phyloP scores from a whole-genome alignment of 306 rosid genomes.

The Mimosa bimucronata region DNA sequence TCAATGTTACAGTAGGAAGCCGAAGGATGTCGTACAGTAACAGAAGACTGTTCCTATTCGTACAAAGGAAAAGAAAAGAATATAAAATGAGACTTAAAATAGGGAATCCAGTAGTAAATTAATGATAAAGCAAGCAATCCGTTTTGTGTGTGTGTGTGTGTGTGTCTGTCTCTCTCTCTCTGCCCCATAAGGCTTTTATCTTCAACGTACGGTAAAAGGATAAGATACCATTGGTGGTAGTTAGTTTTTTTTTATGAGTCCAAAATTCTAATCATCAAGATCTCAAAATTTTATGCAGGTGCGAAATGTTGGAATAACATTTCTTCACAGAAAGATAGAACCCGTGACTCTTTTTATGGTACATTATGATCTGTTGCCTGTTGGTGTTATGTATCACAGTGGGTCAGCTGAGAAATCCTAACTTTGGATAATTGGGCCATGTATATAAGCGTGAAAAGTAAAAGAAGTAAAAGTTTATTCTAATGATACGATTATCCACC shows the following conservation, averaged over 20 bases:
- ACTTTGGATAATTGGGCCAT: slow-evolving; percentile 24
- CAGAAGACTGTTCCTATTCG: slow-evolving; percentile 37
- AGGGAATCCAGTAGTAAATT: neutral
- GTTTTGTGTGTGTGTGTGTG: neutral
- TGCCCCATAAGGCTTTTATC: slow-evolving; percentile 4
- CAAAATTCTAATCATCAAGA: neutral
- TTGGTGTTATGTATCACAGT: slow-evolving; percentile 33
- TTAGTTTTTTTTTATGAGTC: neutral
- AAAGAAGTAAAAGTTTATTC: slow-evolving; percentile 8
- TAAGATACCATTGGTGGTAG: slow-evolving; percentile 1
- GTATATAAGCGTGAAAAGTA: slow-evolving; percentile 3
- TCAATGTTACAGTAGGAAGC: slow-evolving; percentile 3
- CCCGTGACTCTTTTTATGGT: slow-evolving; percentile 59
- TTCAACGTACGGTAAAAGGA: slow-evolving; percentile 19
- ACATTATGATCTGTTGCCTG: slow-evolving; percentile 46
- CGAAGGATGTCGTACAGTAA: slow-evolving; percentile 26
- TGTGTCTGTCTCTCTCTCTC: neutral
- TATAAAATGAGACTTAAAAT: slow-evolving; percentile 8
- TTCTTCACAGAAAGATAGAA: slow-evolving; percentile 40
- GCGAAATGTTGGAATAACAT: slow-evolving; percentile 35
- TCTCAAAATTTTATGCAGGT: neutral
- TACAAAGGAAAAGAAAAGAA: slow-evolving; percentile 33
- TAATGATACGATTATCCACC: neutral
- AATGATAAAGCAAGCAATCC: slow-evolving; percentile 15
- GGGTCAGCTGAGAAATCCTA: slow-evolving; percentile 38